Base-by-base conservation (phyloP, 1,284 basidiomycete species). In the Cutaneotrichosporon cyanovorans region DNA sequence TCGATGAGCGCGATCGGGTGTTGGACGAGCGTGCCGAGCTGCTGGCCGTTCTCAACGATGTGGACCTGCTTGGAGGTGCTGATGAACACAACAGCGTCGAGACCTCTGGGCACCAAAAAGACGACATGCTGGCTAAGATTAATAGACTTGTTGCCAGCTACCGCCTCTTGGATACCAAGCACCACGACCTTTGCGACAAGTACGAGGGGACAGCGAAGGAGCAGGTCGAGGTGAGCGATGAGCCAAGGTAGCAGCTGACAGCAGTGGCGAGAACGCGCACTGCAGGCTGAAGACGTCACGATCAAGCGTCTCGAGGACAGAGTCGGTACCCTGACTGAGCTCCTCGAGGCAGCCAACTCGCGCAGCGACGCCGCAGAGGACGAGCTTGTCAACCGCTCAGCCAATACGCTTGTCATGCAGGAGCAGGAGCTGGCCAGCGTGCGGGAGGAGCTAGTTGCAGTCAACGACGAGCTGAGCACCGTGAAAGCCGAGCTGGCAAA, bases 281-380 rank as follows among this genome's bases (percentile, higher is more conserved):
- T 18, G 36, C 19, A 19, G 3, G 19, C 25, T 14, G 38, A 46
- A n/a, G 37, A 46, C 15, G 23, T 46, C 7, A 25, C 20, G 12
- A 33, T 46, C 21, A 33, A 37, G 4, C 38, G 45, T 9, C 45
- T 46, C 6, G 33, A 46, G 33, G 38, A 40, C n/a, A 22, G 33
- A 32, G 34, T 46, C 38, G 45, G 32, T 33, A 30, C n/a, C 4
- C 23, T 46, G 15, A 46, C 33, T 12, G 9, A 31, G 2, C 23
- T 46, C 10, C 23, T 46, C 6, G 21, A 39, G 4, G 33, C 39
- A 5, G 38, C 32, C 7, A 22, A 37, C 19, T 20, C 36, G 19
- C 11, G 37, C 21, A 40, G 20, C 35, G 25, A 37, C 11, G 25
- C 25, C 12, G n/a, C 4, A 2, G 36, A 37, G 18, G 45, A 40